Percentiles rank a stretch among this genome's conserved stretches.
Conservation (phyloP, 306 rosid genomes). For the Dryas octopetala region DNA sequence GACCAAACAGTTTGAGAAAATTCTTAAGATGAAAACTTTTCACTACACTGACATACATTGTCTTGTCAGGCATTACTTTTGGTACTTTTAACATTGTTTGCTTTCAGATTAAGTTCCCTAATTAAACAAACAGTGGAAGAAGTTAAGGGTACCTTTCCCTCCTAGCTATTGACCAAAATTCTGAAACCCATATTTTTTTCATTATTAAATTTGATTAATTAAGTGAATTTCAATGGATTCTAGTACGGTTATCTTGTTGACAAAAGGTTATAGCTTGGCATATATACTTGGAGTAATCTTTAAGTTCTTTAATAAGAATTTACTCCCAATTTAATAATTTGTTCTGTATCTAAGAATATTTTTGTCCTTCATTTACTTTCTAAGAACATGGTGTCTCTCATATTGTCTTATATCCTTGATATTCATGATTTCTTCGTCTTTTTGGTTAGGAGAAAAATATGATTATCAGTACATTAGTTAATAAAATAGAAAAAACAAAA, state of each 20-base stretch:
- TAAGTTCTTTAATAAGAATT: background rate
- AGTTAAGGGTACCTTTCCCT: background rate
- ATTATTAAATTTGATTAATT: background rate
- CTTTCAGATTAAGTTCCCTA: slow-evolving; percentile 4
- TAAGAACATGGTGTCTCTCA: too few species aligned
- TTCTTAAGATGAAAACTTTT: background rate
- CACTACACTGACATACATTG: background rate
- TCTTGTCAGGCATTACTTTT: background rate
- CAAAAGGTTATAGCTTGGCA: background rate
- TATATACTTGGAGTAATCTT: slow-evolving; percentile 20
- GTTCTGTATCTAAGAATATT: background rate
- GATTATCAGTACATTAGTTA: too few species aligned
- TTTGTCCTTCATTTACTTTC: too few species aligned
- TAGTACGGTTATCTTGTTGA: background rate
- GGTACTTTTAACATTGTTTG: background rate
- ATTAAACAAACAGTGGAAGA: background rate
- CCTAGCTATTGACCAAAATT: background rate
- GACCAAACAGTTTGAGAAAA: background rate
- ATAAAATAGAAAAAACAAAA: too few species aligned
- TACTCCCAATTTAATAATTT: background rate
- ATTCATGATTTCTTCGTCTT: too few species aligned
- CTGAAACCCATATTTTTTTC: background rate
- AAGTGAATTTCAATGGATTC: background rate
- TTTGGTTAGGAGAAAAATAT: too few species aligned
- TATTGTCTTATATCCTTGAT: too few species aligned